Conservation (phyloP, 129 eudicot species). For the Deinandra increscens region DNA sequence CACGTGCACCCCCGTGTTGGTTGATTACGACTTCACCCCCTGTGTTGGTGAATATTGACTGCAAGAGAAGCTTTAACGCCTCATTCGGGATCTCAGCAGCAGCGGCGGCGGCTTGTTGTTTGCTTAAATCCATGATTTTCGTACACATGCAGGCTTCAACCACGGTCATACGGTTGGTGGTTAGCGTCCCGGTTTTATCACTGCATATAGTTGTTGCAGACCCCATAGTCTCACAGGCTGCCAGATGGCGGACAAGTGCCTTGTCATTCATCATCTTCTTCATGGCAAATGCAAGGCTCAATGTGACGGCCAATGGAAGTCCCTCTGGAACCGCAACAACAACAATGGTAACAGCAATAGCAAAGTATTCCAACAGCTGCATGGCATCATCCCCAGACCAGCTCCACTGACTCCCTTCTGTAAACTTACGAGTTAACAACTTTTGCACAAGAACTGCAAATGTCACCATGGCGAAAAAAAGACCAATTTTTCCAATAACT, state of each 20-base stretch:
- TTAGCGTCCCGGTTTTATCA: constrained; percentile 82
- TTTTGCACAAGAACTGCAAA: too few relatives aligned
- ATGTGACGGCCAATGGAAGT: constrained; percentile 78
- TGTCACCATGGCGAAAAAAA: constrained; percentile 8
- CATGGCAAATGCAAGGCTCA: constrained; percentile 91
- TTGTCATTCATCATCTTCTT: constrained; percentile 68
- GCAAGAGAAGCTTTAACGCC: constrained; percentile 35
- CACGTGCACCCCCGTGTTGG: constrained; percentile 47
- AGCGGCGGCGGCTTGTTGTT: too few relatives aligned
- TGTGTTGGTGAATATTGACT: constrained; percentile 60
- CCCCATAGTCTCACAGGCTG: constrained; percentile 94
- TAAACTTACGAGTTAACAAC: too few relatives aligned
- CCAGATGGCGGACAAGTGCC: constrained; percentile 78
- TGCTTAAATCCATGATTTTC: too few relatives aligned
- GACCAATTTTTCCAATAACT: too few relatives aligned
- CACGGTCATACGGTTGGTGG: constrained; percentile 76
- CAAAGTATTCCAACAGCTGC: constrained; percentile 62
- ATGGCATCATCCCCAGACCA: constrained; percentile 76
- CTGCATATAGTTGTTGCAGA: constrained; percentile 75
- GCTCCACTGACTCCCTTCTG: neutral
- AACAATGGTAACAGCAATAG: constrained; percentile 72
- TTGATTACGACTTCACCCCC: constrained; percentile 65
- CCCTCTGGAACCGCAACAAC: constrained; percentile 97
- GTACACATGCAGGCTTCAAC: constrained; percentile 22
- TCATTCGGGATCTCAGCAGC: too few relatives aligned